Conservation (phyloP, 2,329 filamentous ascomycete species). For the Hortaea sp. region DNA sequence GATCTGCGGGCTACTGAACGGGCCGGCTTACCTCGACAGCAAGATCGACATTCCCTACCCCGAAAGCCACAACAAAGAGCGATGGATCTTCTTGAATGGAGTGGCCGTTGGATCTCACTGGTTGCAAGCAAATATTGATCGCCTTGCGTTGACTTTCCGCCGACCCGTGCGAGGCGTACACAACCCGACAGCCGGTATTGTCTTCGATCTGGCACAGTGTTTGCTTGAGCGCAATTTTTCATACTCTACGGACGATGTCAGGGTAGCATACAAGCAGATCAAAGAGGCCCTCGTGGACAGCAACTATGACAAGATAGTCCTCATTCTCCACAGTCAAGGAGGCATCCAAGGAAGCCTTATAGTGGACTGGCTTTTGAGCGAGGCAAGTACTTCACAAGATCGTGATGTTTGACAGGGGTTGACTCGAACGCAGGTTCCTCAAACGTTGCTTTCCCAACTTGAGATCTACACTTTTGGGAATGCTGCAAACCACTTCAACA, state of each 20-base stretch:
- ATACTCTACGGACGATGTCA: not conserved
- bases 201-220: not conserved
- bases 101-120: not conserved
- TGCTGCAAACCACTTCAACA: slow-evolving; percentile 1
- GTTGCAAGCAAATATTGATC: not conserved
- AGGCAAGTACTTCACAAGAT: not conserved
- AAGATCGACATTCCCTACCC: not conserved
- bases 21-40: not conserved
- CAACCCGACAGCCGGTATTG: not conserved
- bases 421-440: not conserved
- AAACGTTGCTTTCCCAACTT: not conserved
- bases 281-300: not conserved
- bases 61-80: not conserved
- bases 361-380: not conserved
- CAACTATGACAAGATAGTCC: not conserved
- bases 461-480: not conserved
- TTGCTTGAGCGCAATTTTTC: not conserved
- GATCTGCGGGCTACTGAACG: not conserved
- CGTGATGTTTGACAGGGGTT: not conserved
- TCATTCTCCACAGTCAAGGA: not conserved
- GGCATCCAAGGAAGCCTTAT: not conserved
- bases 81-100: not conserved
- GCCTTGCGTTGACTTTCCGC: not conserved
- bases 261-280: not conserved
- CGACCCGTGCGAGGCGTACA: not conserved